These are phyloP conservation scores for Bisporella sp. DNA, from an alignment of 2,329 filamentous ascomycete species.

Conservation along the genomic window DNA sequence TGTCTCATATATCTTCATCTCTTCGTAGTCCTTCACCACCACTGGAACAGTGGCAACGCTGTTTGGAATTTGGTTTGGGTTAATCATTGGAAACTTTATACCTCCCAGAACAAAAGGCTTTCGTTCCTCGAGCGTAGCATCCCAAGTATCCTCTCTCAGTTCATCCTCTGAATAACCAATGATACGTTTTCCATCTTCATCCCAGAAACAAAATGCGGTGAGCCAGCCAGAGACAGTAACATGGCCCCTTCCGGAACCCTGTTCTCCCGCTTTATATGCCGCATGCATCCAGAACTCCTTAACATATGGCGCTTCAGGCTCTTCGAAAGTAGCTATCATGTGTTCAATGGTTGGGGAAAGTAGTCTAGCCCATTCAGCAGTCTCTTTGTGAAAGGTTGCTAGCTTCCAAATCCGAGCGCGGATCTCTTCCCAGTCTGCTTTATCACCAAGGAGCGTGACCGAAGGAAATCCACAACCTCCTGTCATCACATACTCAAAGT, in stretches of 20 bases:
- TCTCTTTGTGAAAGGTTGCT: conserved; percentile 26
- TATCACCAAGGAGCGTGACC: conserved; percentile 43
- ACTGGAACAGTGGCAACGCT: too few species aligned
- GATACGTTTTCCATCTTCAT: conserved; percentile 15
- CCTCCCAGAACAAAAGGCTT: too few species aligned
- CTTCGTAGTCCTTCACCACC: too few species aligned
- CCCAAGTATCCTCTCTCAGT: too few species aligned
- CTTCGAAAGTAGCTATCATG: conserved; percentile 30
- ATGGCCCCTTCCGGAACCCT: too few species aligned
- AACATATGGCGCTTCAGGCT: conserved; percentile 13
- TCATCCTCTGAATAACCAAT: too few species aligned
- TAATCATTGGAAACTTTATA: too few species aligned
- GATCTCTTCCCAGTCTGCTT: conserved; percentile 36
- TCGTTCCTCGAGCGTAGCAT: too few species aligned
- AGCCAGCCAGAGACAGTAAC: conserved; percentile 25
- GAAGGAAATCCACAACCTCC: conserved; percentile 41
- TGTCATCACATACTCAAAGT: conserved; percentile 33
- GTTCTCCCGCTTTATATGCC: too few species aligned
- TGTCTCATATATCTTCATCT: too few species aligned
- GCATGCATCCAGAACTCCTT: conserved; percentile 27
- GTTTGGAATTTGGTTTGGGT: too few species aligned
- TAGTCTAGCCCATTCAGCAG: conserved; percentile 23
- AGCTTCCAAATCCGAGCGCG: conserved; percentile 27
- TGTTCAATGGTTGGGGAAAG: conserved; percentile 28
- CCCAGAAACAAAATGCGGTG: conserved; percentile 30